Percentiles rank a stretch among this genome's conserved stretches.
These are phyloP conservation scores for Zizania latifolia DNA, from an alignment of 176 grass and related monocot genomes.

Conservation along the genomic window DNA sequence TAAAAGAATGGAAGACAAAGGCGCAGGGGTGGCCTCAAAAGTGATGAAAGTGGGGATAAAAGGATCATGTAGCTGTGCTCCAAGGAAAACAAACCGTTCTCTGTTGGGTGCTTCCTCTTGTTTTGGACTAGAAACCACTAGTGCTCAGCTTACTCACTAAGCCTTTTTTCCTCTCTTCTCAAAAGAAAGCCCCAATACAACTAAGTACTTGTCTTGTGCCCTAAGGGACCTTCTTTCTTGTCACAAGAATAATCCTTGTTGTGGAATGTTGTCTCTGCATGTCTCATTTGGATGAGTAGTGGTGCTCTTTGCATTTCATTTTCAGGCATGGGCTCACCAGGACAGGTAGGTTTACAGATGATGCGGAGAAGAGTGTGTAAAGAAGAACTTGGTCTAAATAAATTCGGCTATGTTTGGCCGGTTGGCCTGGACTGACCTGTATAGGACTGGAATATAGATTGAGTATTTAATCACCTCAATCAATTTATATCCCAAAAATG, in stretches of 20 bases:
- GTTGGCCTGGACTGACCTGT: neutral
- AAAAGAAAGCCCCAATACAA: constrained; percentile 57
- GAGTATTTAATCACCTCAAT: neutral
- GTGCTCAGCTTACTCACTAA: neutral
- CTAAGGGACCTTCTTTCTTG: constrained; percentile 61
- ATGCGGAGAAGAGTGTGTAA: neutral
- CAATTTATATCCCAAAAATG: neutral
- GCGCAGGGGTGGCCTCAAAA: constrained; percentile 77
- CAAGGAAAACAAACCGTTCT: constrained; percentile 41
- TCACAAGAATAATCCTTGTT: constrained; percentile 50
- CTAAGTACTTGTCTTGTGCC: constrained; percentile 75
- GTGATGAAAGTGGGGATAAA: constrained; percentile 82
- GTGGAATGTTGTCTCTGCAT: constrained; percentile 19
- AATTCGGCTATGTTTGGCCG: neutral
- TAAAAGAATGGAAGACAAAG: constrained; percentile 58
- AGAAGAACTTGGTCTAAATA: neutral
- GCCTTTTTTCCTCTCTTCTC: constrained; percentile 27
- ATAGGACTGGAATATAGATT: neutral
- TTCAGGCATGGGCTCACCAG: neutral
- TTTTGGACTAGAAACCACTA: constrained; percentile 41
- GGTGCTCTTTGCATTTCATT: constrained; percentile 13
- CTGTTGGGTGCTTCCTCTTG: constrained; percentile 81
- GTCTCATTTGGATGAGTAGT: constrained; percentile 26
- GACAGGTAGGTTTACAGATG: neutral
- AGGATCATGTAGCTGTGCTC: constrained; percentile 29